Evolutionary conservation across 2,329 filamentous ascomycete genomes (phyloP), one percentile per base, ranked within the genome.

Genomic region (Colletotrichum liriopes): DNA sequence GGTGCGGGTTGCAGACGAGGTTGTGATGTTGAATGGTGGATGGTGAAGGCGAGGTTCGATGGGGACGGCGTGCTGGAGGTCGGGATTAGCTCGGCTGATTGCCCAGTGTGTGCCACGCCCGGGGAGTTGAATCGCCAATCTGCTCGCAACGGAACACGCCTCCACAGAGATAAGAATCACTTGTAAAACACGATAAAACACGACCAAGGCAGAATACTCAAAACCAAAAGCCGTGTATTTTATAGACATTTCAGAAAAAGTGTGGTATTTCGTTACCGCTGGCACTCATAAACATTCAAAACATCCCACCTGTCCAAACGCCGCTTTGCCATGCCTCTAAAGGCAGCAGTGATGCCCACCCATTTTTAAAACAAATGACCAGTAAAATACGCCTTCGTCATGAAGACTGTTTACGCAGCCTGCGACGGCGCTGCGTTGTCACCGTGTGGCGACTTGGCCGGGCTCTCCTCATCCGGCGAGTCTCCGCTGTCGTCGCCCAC

Each of bases 401-500:
- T 55, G 26, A 64, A 54, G 14, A 20, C 39, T 32, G 20, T 26
- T 45, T 39, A 65, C 23, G 59, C 59, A 26, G 55, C n/a, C 41
- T 61, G 67, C 29, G 47, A 35, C 23, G 59, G n/a, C 23, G 16
- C 39, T 43, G 18, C 60, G 6, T 32, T 56, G 12, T 72, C 66
- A 6, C 45, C 52, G 7, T 55, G 59, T 23, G 66, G 26, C 23
- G 60, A 70, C 55, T 73, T 73, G 18, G 72, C 56, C 8, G 67
- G 71, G 16, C 60, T 74, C 26, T 47, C 62, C n/a, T 74, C 71
- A n/a, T 73, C 67, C 55, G 71, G 73, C 37, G 65, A 73, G 37
- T 75, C 74, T 45, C 77, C 75, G 47, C 67, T 72, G 20, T 75
- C 72, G n/a, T 75, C 69, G 32, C 73, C 73, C 16, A 32, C 71